These are phyloP conservation scores for Colletotrichum siamense DNA, from an alignment of 2,329 filamentous ascomycete species.

Conservation along the genomic window DNA sequence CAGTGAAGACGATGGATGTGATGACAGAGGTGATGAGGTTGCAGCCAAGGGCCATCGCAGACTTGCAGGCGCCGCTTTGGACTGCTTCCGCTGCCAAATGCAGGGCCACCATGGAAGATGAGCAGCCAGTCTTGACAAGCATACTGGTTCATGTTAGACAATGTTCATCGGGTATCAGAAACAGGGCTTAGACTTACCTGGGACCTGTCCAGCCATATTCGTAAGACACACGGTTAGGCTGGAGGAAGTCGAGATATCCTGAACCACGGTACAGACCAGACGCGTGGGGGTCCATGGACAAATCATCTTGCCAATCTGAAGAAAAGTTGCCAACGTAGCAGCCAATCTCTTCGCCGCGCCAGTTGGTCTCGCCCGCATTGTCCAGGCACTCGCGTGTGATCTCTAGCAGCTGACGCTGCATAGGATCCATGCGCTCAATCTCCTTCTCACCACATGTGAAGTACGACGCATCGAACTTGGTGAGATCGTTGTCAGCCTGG, in stretches of 20 bases:
- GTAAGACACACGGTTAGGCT: slow-evolving; percentile 36
- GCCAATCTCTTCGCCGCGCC: slow-evolving; percentile 30
- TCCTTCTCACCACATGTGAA: slow-evolving; percentile 34
- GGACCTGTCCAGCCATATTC: slow-evolving; percentile 37
- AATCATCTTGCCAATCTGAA: slow-evolving; percentile 30
- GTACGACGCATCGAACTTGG: slow-evolving; percentile 33
- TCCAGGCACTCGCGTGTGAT: slow-evolving; percentile 36
- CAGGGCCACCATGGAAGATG: slow-evolving; percentile 33
- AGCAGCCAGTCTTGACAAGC: slow-evolving; percentile 41
- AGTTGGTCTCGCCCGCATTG: slow-evolving; percentile 28
- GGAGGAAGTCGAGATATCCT: slow-evolving; percentile 24
- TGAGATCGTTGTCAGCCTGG: slow-evolving; percentile 25
- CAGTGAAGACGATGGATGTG: slow-evolving; percentile 21
- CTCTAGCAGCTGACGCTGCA: slow-evolving; percentile 31
- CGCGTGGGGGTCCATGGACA: slow-evolving; percentile 1
- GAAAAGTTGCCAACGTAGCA: slow-evolving; percentile 33
- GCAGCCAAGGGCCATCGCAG: slow-evolving; percentile 35
- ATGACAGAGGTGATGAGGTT: slow-evolving; percentile 32
- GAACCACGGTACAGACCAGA: slow-evolving; percentile 24
- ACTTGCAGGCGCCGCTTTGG: slow-evolving; percentile 27
- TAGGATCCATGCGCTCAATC: slow-evolving; percentile 33
- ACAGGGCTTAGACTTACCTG: slow-evolving; percentile 23
- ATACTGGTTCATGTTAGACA: slow-evolving; percentile 25
- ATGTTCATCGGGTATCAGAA: neutral
- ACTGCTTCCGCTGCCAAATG: slow-evolving; percentile 36